Evolutionary conservation across 352 stramenopile species (phyloP).

Genomic region (Plasmopara viticola): DNA sequence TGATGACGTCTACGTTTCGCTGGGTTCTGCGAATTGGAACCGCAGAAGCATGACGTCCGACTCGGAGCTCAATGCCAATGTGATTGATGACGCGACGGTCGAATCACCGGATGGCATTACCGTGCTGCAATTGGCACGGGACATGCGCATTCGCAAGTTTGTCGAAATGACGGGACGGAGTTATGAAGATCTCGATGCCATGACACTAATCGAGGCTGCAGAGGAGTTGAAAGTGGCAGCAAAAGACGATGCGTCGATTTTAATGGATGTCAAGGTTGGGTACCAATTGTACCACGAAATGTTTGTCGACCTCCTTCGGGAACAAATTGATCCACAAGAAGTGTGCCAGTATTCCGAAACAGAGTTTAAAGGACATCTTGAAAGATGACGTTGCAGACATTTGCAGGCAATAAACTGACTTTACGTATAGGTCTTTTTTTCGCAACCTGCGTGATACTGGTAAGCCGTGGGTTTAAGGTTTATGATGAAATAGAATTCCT

Average conservation of each 20-base stretch:
- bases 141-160: conserved; percentile 59
- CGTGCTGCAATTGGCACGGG: conserved; percentile 32
- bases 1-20: conserved; percentile 58
- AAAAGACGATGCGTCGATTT: conserved; percentile 2
- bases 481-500: too few relatives aligned
- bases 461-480: too few relatives aligned
- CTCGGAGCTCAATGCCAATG: conserved; percentile 47
- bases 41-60: conserved; percentile 38
- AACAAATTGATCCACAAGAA: too few relatives aligned
- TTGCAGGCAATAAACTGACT: too few relatives aligned
- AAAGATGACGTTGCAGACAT: too few relatives aligned
- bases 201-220: conserved; percentile 42
- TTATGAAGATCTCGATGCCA: conserved; percentile 30
- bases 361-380: too few relatives aligned
- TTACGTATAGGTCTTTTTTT: too few relatives aligned
- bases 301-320: too few relatives aligned
- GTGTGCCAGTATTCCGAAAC: too few relatives aligned
- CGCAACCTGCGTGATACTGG: too few relatives aligned
- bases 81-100: conserved; percentile 35
- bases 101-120: conserved; percentile 26
- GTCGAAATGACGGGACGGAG: conserved; percentile 38
- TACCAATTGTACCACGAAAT: too few relatives aligned
- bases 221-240: conserved; percentile 31
- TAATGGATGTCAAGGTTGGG: too few relatives aligned
- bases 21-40: conserved; percentile 66